Conservation (phyloP, 2,329 filamentous ascomycete genomes). For the Davidsoniella virescens region DNA sequence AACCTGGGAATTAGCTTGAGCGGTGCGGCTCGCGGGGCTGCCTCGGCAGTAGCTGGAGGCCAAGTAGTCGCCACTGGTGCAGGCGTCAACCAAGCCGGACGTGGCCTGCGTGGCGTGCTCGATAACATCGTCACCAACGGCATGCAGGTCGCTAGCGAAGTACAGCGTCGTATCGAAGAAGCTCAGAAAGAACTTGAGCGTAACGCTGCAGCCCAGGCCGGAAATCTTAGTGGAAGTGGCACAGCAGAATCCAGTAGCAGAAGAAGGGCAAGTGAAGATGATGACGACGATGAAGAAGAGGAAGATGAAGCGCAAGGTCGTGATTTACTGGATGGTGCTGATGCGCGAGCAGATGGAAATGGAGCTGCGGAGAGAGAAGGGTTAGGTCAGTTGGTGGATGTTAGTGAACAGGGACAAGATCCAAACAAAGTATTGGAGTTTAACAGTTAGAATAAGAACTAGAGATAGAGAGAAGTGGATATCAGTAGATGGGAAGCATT, state of each 20-base stretch:
- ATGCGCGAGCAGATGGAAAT: conserved; percentile 45
- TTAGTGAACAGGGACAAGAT: neutral
- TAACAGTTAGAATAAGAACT: conserved; percentile 1
- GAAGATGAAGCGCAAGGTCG: conserved; percentile 41
- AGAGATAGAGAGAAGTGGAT: neutral
- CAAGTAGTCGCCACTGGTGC: conserved; percentile 18
- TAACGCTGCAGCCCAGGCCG: conserved; percentile 48
- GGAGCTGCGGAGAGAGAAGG: conserved; percentile 15
- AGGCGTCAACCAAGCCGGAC: conserved; percentile 32
- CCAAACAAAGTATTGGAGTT: conserved; percentile 10
- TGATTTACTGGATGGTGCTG: conserved; percentile 57
- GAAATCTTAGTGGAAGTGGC: conserved; percentile 29
- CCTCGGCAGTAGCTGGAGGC: conserved; percentile 11
- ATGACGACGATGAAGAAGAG: conserved; percentile 46
- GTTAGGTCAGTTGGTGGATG: conserved; percentile 10
- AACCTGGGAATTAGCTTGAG: conserved; percentile 41
- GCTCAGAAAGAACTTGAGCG: conserved; percentile 82
- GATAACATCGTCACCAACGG: conserved; percentile 97
- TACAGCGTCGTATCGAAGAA: conserved; percentile 84
- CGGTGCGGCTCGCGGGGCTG: conserved; percentile 9
- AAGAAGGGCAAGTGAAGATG: conserved; percentile 30
- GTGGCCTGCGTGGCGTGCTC: conserved; percentile 77
- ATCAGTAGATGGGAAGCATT: neutral
- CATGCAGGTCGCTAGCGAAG: conserved; percentile 88
- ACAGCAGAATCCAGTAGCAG: neutral